These are phyloP conservation scores for Cutaneotrichosporon curvatum DNA, from an alignment of 1,284 basidiomycete species.

Conservation along the genomic window DNA sequence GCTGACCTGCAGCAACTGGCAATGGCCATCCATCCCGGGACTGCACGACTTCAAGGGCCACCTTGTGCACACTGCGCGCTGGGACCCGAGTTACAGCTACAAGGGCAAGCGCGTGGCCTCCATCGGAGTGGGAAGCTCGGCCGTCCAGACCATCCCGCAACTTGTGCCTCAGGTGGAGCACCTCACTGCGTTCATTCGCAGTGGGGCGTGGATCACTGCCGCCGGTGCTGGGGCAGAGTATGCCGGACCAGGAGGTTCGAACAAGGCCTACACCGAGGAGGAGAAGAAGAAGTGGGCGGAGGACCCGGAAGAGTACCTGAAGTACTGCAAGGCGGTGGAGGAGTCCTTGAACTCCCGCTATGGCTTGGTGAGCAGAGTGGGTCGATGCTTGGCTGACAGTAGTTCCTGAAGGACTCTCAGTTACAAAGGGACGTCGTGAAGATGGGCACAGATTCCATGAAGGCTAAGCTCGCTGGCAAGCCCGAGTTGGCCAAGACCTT, in stretches of 20 bases:
- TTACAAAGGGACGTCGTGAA: slow-evolving; percentile 19
- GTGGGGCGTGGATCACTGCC: slow-evolving; percentile 27
- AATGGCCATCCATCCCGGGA: slow-evolving; percentile 24
- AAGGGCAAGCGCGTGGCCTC: slow-evolving; percentile 15
- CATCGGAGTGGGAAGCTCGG: slow-evolving; percentile 15
- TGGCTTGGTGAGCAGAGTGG: slow-evolving; percentile 17
- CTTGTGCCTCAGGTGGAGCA: slow-evolving; percentile 17
- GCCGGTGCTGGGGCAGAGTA: slow-evolving; percentile 18
- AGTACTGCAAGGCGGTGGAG: slow-evolving; percentile 31
- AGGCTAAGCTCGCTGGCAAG: slow-evolving; percentile 15
- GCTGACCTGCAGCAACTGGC: neutral
- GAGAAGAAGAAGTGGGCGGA: slow-evolving; percentile 18
- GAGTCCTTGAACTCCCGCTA: slow-evolving; percentile 22
- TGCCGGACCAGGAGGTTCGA: slow-evolving; percentile 23
- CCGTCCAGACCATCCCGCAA: slow-evolving; percentile 21
- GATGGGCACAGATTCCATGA: slow-evolving; percentile 23
- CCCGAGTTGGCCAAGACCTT: slow-evolving; percentile 19
- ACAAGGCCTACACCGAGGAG: slow-evolving; percentile 28
- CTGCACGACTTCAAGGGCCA: slow-evolving; percentile 22
- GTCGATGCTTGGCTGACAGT: neutral
- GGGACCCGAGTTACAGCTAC: slow-evolving; percentile 13
- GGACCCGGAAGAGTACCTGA: slow-evolving; percentile 19
- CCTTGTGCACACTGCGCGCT: slow-evolving; percentile 26
- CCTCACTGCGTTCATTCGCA: slow-evolving; percentile 14
- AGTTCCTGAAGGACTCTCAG: slow-evolving; percentile 5